Evolutionary conservation across 768 basidiomycete species (phyloP), one percentile per base, ranked within the genome.

Genomic region (Rhodosporidiobolus sp.): DNA sequence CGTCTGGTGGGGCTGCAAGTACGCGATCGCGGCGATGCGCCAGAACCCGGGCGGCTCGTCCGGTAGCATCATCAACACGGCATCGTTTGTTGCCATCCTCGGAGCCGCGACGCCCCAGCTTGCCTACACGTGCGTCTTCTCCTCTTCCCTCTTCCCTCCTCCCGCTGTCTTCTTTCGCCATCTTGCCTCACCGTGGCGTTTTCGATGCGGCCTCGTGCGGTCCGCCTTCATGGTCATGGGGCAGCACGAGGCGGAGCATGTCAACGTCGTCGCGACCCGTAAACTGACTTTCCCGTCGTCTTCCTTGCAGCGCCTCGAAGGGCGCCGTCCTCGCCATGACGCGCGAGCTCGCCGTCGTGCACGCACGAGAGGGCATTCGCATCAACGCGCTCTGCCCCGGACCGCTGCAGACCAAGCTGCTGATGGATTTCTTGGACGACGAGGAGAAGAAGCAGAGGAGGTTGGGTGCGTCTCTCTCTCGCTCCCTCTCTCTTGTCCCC

Each of bases 1-100:
- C 63, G 96, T 98, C 70, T 98, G 95, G 96, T 99, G 90, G 89
- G 96, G 96, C 45, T 94, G 90, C 85, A 98, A 97, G 83, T 89
- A 98, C 79, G 96, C 95, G 10, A 94, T 99, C 79, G 84, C 89
- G 63, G 96, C 96, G 49, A 99, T 99, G 95, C 88, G 92, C 71
- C 82, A 91, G 73, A 99, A 99, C 82, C 87, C 91, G 19, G 87
- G 87, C 57, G 94, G 97, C 69, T 85, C 86, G 70, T 83, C 86
- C 72, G 83, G 84, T 48, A 92, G 91, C 77, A 94, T 99, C 83
- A 97, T 98, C 83, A 98, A 98, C 83, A 94, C 92, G 17, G 95
- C 96, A 6, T 94, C 92, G 79, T 99, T 99, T 80, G 96, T 99
- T 28, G 94, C 94, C 22, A 82, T 93, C 71, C 83, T 95, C 85